Evolutionary conservation across 805 yeast genomes (phyloP), one percentile per base, ranked within the genome.

Genomic region (Candida piceae): DNA sequence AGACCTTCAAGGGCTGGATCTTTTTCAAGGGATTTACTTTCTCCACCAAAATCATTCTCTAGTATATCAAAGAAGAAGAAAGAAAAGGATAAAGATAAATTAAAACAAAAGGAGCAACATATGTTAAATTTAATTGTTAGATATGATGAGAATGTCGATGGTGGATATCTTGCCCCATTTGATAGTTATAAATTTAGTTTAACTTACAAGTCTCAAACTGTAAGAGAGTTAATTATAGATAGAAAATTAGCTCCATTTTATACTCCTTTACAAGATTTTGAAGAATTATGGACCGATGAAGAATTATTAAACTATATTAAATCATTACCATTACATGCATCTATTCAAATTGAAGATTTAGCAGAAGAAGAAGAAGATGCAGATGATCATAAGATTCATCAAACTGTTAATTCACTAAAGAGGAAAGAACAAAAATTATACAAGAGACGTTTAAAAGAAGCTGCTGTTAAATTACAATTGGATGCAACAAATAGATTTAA

Each of bases 161-260:
- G 98, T 15, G 98, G 98, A 2, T 88, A 66, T 55, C 62, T 90
- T 45, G 96, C 95, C 1, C 96, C 97, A 0, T 85, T 75, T 60
- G 97, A 97, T 2, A 84, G 84, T 22, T 90, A 90, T 60, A 75
- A 79, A 45, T 78, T 83, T 32, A 80, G 78, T 48, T 58, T 82
- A 37, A 95, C 85, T 57, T 90, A 77, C 62, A 74, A 82, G 50
- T 73, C 84, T 12, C 74, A 73, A 12, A 66, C 82, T 3, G 97
- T 93, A n/a, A 72, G 84, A 36, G 72, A 65, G 13, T 64, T 84
- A 27, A 83, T 90, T 16, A 65, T 79, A 15, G 74, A 75, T 21
- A 71, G 98, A 33, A 73, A 70, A 48, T 52, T 90, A 27, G 88
- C 97, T 0, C 97, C 98, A 2, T 90, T 93, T 57, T 93, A 76